Evolutionary conservation across 2,329 filamentous ascomycete species (phyloP).

Genomic region (Dothiorella sarmentorum): DNA sequence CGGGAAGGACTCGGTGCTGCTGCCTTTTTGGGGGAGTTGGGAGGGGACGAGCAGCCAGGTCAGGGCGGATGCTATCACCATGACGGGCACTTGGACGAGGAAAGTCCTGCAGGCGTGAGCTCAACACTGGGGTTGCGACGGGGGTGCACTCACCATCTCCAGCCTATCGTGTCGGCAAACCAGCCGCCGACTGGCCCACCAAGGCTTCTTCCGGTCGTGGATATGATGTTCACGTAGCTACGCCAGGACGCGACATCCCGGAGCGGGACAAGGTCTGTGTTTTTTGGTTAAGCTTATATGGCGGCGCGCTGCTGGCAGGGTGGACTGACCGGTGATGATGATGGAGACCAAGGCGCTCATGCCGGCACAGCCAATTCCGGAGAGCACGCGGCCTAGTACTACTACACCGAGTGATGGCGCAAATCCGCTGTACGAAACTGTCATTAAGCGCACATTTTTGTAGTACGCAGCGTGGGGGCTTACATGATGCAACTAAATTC

Average conservation of each 20-base stretch:
- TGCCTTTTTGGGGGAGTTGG: neutral
- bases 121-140: neutral
- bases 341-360: conserved; percentile 30
- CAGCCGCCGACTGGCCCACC: conserved; percentile 59
- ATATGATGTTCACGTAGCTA: conserved; percentile 51
- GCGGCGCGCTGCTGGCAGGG: no score
- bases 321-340: conserved; percentile 5
- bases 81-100: conserved; percentile 55
- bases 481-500: neutral
- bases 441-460: neutral
- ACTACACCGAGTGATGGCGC: conserved; percentile 39
- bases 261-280: conserved; percentile 48
- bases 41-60: conserved; percentile 34
- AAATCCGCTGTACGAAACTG: conserved; percentile 31
- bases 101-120: conserved; percentile 48
- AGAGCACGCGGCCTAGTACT: conserved; percentile 40
- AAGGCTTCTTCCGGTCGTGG: conserved; percentile 48
- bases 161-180: conserved; percentile 61
- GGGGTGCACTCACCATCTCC: conserved; percentile 54
- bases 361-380: conserved; percentile 45
- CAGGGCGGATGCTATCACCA: conserved; percentile 49
- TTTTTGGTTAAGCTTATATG: conserved; percentile 29
- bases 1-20: no score
- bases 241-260: conserved; percentile 48
- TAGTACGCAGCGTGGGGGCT: neutral